These are phyloP conservation scores for Pisolithus albus DNA, from an alignment of 768 basidiomycete species.

Conservation along the genomic window DNA sequence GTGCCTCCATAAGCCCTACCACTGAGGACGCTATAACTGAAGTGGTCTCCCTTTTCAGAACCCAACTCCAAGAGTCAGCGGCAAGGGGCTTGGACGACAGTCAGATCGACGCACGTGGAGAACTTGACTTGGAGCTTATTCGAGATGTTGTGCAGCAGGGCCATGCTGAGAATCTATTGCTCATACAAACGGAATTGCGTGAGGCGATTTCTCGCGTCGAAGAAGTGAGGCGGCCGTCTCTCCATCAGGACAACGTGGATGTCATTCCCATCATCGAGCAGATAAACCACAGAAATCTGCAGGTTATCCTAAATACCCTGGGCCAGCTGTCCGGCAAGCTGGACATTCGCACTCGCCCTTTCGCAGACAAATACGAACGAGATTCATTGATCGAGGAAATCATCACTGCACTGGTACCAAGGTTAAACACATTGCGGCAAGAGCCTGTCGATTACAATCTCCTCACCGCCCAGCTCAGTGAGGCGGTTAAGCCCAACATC, in stretches of 20 bases:
- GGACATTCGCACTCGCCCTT: conserved; percentile 25
- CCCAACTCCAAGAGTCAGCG: conserved; percentile 60
- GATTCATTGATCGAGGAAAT: conserved; percentile 59
- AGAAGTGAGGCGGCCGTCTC: conserved; percentile 14
- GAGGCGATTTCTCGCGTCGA: conserved; percentile 41
- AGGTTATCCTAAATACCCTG: conserved; percentile 55
- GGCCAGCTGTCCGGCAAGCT: conserved; percentile 36
- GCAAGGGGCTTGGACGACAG: conserved; percentile 51
- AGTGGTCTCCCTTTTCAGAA: conserved; percentile 58
- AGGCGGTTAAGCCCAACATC: conserved; percentile 86
- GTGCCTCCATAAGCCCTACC: conserved; percentile 33
- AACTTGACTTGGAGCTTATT: conserved; percentile 73
- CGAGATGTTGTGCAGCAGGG: conserved; percentile 63
- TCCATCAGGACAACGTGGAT: conserved; percentile 20
- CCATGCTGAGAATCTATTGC: conserved; percentile 50
- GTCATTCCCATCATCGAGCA: conserved; percentile 49
- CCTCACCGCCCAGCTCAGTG: conserved; percentile 65
- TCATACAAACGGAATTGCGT: conserved; percentile 56
- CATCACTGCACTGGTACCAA: conserved; percentile 49
- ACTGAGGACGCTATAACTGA: conserved; percentile 61
- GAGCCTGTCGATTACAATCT: conserved; percentile 75
- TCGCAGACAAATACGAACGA: conserved; percentile 40
- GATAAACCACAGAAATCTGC: conserved; percentile 48
- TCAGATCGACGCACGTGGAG: conserved; percentile 66
- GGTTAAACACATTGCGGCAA: conserved; percentile 51